Evolutionary conservation across 176 grass and related monocot genomes (phyloP).

Genomic region (Raddia guianensis): DNA sequence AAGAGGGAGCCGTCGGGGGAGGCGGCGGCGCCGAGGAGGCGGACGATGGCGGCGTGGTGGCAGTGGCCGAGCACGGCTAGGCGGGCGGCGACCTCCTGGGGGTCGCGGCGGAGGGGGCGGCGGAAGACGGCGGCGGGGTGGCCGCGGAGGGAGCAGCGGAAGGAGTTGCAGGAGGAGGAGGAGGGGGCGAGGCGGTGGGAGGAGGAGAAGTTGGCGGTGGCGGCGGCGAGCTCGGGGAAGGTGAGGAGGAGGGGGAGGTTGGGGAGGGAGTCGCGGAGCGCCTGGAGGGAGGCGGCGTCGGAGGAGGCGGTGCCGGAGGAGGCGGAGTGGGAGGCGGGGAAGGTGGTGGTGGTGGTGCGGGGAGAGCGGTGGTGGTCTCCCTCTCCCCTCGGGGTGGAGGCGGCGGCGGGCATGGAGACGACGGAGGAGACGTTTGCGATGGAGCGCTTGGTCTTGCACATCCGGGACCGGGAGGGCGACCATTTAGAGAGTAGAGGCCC

Average conservation of each 20-base stretch:
- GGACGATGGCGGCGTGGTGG: constrained; percentile 79
- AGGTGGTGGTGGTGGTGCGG: not conserved
- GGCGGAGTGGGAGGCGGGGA: constrained; percentile 23
- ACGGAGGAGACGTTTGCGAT: constrained; percentile 34
- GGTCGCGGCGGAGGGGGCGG: constrained; percentile 60
- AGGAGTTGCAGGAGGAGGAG: constrained; percentile 42
- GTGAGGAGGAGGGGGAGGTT: constrained; percentile 61
- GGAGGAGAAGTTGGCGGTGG: constrained; percentile 70
- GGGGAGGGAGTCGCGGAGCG: constrained; percentile 65
- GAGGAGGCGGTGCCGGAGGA: constrained; percentile 50
- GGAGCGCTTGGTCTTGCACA: constrained; percentile 80
- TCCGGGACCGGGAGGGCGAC: constrained; percentile 27
- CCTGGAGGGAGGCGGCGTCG: constrained; percentile 51
- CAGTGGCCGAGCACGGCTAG: constrained; percentile 65
- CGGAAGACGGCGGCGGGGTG: constrained; percentile 75
- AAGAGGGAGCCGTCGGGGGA: constrained; percentile 64
- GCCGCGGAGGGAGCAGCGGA: constrained; percentile 69
- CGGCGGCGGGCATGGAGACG: not conserved
- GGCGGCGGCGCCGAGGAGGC: constrained; percentile 79
- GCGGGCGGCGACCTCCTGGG: constrained; percentile 36
- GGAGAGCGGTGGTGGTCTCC: not conserved
- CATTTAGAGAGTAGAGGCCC: constrained; percentile 23
- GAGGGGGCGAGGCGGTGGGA: constrained; percentile 47
- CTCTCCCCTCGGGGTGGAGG: not conserved
- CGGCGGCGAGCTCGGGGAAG: constrained; percentile 61